Base-by-base conservation (phyloP, 164 flowering plant species). In the Magnolia officinalis region DNA sequence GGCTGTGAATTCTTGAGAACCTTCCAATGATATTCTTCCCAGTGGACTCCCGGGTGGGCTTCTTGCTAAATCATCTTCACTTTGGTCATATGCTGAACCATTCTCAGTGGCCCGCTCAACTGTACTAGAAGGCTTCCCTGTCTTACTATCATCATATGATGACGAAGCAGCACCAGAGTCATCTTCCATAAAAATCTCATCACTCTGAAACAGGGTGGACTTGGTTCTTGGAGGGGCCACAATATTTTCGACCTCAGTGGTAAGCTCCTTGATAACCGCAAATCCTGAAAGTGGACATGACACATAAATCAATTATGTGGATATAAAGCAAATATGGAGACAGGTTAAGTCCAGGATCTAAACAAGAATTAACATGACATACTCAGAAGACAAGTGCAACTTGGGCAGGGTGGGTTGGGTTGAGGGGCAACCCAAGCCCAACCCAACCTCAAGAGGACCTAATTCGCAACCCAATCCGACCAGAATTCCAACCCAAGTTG, bases 241-340 rank as follows among this genome's bases (percentile, higher is more conserved):
- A 26, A 89, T 83, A 78, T 91, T 92, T 85, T 91, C 88, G 66
- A 92, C 98, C 76, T 94, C 98, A 82, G 89, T 90, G 51, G 97
- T 90, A 77, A 94, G 90, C 84, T 96, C 99, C 83, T 94, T 94
- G 74, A 88, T 97, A 83, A 84, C 81, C 59, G 87, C 72, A 78
- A 88, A 94, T 66, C 97, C 99, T 96, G 90, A 72, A 80, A 77
- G 31, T 14, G 58, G 18, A 77, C 74, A 78, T 45, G 49, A 72
- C n/a, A 23, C 61, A 24, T 74, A n/a, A 74, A 31, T 14, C n/a
- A 2, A 67, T 29, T 24, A 26, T 6, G 50, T 67, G 2, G 61
- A 55, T 16, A 11, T 2, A 3, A 55, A 11, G 16, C 10, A 8
- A 2, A 55, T 55, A 16, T 11, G 18, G 18, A 55, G 16, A 55